Base-by-base conservation (phyloP, 192 early-diverging fungal species). In the Backusella sp. region DNA sequence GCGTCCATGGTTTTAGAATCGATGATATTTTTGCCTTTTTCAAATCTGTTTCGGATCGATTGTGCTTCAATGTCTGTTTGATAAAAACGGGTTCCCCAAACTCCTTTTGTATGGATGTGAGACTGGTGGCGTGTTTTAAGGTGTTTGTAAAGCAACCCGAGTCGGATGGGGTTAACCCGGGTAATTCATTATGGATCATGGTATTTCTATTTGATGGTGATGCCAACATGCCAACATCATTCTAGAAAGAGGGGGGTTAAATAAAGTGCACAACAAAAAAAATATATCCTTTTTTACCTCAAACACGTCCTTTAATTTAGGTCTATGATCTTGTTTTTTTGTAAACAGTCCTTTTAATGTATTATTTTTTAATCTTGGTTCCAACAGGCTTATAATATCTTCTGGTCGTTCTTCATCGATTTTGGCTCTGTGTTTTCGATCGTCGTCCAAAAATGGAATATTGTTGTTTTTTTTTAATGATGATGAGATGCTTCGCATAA, bases 61-160 rank as follows among this genome's bases (percentile, higher is more conserved):
- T 71, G n/a, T 80, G 78, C 44, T 80, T 80, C 12, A 80, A 53
- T 32, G 34, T 41, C 19, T 68, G 56, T 34, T 74, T 68, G 36
- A 80, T 39, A 70, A 80, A 80, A 3, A 74, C 74, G 19, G 78
- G 78, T 41, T 80, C 70, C 3, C 74, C 78, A 52, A 65, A 53
- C 19, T 75, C 78, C 15, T 53, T 72, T 28, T 75, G 69, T 19
- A 80, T 72, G 14, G 70, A 72, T n/a, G 70, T 69, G 23, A 72
- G 37, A 12, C 68, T 7, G 15, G 52, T 72, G n/a, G 66, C 53
- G 7, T 36, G 70, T 28, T 71, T 28, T 2, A 15, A 12, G 11
- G 36, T 35, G 12, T 76, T 21, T 46, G 14, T 59, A 70, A 62
- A 67, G 44, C 70, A 35, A n/a, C 49, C 73, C 7, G 56, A 44